A percentile compares a stretch with the other conserved stretches of the same genome.
These are phyloP conservation scores for Drechslerella dactyloides DNA, from an alignment of 2,329 filamentous ascomycete genomes.

Conservation along the genomic window DNA sequence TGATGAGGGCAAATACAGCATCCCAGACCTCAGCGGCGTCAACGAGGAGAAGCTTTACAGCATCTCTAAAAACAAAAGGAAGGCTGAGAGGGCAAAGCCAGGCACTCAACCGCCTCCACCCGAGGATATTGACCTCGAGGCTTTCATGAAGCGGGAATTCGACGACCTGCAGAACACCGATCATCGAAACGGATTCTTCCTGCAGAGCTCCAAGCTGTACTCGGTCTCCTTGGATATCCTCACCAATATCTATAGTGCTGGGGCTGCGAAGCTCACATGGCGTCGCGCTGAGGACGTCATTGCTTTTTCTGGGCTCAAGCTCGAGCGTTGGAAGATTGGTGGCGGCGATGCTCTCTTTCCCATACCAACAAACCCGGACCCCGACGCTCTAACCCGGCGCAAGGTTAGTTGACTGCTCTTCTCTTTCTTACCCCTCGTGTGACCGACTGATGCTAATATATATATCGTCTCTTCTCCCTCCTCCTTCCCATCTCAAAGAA, in stretches of 20 bases:
- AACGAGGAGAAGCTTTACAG: slow-evolving; percentile 31
- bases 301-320: slow-evolving; percentile 27
- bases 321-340: slow-evolving; percentile 32
- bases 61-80: slow-evolving; percentile 22
- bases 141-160: slow-evolving; percentile 9
- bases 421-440: not conserved
- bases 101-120: slow-evolving; percentile 1
- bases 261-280: slow-evolving; percentile 53
- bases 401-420: slow-evolving; percentile 36
- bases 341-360: slow-evolving; percentile 28
- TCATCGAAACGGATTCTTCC: slow-evolving; percentile 51
- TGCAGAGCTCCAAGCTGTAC: slow-evolving; percentile 54
- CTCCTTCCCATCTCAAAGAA: slow-evolving; percentile 35
- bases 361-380: slow-evolving; percentile 13
- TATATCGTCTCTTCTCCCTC: not conserved
- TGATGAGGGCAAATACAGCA: slow-evolving; percentile 40
- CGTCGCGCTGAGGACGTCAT: slow-evolving; percentile 53
- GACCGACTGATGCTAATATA: slow-evolving; percentile 11
- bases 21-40: slow-evolving; percentile 29
- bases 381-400: slow-evolving; percentile 38
- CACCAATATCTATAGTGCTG: slow-evolving; percentile 53
- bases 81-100: not conserved
- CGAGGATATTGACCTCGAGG: slow-evolving; percentile 14
- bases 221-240: slow-evolving; percentile 52
- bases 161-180: slow-evolving; percentile 23